Conservation (phyloP, 306 rosid species). For the Crotalaria pallida region DNA sequence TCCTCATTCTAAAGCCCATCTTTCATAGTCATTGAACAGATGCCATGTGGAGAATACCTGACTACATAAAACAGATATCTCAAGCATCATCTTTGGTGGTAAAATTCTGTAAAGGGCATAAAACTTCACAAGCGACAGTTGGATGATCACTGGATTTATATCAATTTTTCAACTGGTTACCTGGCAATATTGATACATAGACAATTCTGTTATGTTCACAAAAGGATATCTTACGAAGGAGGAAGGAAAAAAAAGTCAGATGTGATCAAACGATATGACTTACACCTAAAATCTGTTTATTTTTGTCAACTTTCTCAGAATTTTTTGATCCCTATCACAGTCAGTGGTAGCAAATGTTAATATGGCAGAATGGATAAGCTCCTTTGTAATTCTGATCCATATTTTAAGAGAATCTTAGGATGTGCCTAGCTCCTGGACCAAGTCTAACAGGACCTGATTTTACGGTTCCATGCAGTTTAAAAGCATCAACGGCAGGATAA, state of each 20-base stretch:
- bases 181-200: constrained; percentile 29
- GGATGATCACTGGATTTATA: constrained; percentile 17
- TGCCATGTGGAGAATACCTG: constrained; percentile 27
- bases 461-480: constrained; percentile 32
- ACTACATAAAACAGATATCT: constrained; percentile 21
- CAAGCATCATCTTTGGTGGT: constrained; percentile 25
- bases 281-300: constrained; percentile 69
- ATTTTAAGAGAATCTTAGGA: constrained; percentile 59
- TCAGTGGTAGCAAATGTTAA: constrained; percentile 41
- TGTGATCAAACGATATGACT: constrained; percentile 22
- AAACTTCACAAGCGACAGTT: constrained; percentile 13
- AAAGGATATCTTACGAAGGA: constrained; percentile 20
- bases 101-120: constrained; percentile 26
- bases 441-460: constrained; percentile 71
- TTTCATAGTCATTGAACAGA: constrained; percentile 20
- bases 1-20: constrained; percentile 9
- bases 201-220: constrained; percentile 29
- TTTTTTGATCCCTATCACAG: constrained; percentile 45
- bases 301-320: constrained; percentile 56
- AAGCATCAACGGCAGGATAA: constrained; percentile 34
- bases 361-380: constrained; percentile 44
- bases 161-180: constrained; percentile 34
- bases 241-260: not conserved
- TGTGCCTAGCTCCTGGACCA: constrained; percentile 76
- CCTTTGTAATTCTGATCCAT: constrained; percentile 39